Evolutionary conservation across 2,329 filamentous ascomycete genomes (phyloP).

Genomic region (Xylariaceae sp.): DNA sequence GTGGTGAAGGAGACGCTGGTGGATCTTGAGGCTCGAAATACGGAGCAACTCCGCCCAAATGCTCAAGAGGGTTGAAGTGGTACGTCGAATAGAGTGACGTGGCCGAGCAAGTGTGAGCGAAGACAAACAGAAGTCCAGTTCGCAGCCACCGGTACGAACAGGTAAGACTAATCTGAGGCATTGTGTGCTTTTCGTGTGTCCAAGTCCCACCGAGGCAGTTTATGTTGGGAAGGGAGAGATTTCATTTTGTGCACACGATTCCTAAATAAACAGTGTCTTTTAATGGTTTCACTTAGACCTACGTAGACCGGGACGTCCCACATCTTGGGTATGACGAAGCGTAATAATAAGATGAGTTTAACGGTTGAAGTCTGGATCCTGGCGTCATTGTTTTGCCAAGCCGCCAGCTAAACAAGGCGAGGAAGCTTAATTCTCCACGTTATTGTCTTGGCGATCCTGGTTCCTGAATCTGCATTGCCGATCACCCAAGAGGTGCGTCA

Average conservation of each 20-base stretch:
- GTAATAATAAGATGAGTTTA: background rate
- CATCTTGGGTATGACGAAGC: slow-evolving; percentile 1
- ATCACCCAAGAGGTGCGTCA: no score
- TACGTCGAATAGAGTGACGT: slow-evolving; percentile 51
- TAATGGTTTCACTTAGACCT: background rate
- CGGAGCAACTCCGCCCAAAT: slow-evolving; percentile 61
- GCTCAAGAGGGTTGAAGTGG: slow-evolving; percentile 59
- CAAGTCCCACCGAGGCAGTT: background rate
- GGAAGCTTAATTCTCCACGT: no score
- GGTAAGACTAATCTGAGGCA: slow-evolving; percentile 3
- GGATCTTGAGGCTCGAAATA: slow-evolving; percentile 63
- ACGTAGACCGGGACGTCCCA: no score
- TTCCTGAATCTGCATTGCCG: no score
- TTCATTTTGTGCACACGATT: background rate
- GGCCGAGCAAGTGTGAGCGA: slow-evolving; percentile 12
- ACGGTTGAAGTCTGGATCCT: background rate
- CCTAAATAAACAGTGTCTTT: background rate
- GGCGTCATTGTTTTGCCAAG: slow-evolving; percentile 22
- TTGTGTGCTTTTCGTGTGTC: slow-evolving; percentile 1
- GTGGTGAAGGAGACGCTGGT: slow-evolving; percentile 48
- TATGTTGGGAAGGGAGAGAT: background rate
- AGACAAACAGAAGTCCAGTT: slow-evolving; percentile 6
- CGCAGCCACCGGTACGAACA: slow-evolving; percentile 16
- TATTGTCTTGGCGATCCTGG: no score
- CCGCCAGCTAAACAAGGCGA: slow-evolving; percentile 6